Conservation (phyloP, 2,329 filamentous ascomycete genomes). For the Septoria petroselini region DNA sequence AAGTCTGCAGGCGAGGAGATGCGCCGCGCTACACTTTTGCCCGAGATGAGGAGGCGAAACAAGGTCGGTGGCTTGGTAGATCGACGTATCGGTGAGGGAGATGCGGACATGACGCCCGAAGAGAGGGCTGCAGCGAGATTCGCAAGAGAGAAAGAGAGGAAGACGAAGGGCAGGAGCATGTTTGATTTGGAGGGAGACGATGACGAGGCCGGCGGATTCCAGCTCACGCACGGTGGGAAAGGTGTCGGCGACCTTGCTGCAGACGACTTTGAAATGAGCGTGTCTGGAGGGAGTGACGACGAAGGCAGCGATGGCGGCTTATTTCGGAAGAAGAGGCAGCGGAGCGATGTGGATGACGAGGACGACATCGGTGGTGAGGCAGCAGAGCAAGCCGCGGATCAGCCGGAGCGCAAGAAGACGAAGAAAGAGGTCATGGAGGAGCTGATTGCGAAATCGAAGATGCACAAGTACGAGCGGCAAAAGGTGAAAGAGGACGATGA, state of each 20-base stretch:
- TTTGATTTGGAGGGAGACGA: constrained; percentile 91
- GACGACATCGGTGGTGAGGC: constrained; percentile 52
- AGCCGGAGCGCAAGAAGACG: constrained; percentile 83
- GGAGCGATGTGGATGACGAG: constrained; percentile 56
- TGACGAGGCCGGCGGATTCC: constrained; percentile 49
- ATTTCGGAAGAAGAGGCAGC: constrained; percentile 43
- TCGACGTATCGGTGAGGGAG: constrained; percentile 91
- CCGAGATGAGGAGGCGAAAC: constrained; percentile 83
- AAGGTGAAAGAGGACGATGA: constrained; percentile 90
- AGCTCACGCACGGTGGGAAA: constrained; percentile 74
- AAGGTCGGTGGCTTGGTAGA: constrained; percentile 92
- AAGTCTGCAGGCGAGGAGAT: constrained; percentile 85
- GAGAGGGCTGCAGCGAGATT: constrained; percentile 90
- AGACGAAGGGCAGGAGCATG: constrained; percentile 70
- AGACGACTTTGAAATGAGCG: constrained; percentile 57
- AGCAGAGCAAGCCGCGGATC: constrained; percentile 48
- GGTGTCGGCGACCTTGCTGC: constrained; percentile 72
- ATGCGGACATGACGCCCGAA: constrained; percentile 88
- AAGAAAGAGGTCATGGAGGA: constrained; percentile 99
- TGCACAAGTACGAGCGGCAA: constrained; percentile 91
- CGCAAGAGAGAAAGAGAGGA: constrained; percentile 77
- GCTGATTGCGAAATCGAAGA: constrained; percentile 93
- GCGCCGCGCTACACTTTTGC: constrained; percentile 77
- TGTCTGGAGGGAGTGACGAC: constrained; percentile 38
- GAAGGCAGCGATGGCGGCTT: constrained; percentile 39